A percentile compares a stretch with the other conserved stretches of the same genome.
Evolutionary conservation across 192 early-diverging fungal genomes (phyloP).

Genomic region (Gonapodya prolifera): DNA sequence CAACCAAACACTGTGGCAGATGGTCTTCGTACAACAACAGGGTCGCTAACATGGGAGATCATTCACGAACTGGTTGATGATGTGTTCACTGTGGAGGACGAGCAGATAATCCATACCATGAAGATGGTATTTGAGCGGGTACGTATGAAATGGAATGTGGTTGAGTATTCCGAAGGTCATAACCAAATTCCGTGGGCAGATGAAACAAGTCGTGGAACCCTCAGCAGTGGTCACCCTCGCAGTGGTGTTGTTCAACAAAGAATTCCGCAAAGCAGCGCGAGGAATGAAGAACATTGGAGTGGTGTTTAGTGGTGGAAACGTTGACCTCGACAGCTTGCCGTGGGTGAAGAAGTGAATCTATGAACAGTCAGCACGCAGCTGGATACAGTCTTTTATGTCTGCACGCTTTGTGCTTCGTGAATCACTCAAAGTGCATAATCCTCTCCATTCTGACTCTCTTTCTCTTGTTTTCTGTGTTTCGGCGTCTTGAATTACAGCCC

Average conservation of each 20-base stretch:
- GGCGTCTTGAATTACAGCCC: too few relatives aligned
- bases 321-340: slow-evolving; percentile 20
- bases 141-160: neutral
- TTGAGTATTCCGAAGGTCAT: neutral
- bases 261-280: slow-evolving; percentile 13
- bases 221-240: slow-evolving; percentile 34
- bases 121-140: slow-evolving; percentile 26
- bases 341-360: neutral
- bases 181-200: too few relatives aligned
- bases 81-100: slow-evolving; percentile 36
- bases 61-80: slow-evolving; percentile 31
- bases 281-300: slow-evolving; percentile 30
- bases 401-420: too few relatives aligned
- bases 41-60: slow-evolving; percentile 29
- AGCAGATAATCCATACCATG: slow-evolving; percentile 34
- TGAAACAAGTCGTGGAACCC: slow-evolving; percentile 41
- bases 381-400: too few relatives aligned
- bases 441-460: too few relatives aligned
- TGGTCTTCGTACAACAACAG: slow-evolving; percentile 31
- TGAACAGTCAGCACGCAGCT: too few relatives aligned
- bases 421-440: too few relatives aligned
- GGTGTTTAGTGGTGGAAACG: slow-evolving; percentile 37
- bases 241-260: slow-evolving; percentile 28
- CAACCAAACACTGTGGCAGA: slow-evolving; percentile 30
- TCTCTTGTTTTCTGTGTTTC: too few relatives aligned